phyloP scores from a whole-genome alignment of 495 filamentous ascomycete genomes.

The Evernia prunastri region DNA sequence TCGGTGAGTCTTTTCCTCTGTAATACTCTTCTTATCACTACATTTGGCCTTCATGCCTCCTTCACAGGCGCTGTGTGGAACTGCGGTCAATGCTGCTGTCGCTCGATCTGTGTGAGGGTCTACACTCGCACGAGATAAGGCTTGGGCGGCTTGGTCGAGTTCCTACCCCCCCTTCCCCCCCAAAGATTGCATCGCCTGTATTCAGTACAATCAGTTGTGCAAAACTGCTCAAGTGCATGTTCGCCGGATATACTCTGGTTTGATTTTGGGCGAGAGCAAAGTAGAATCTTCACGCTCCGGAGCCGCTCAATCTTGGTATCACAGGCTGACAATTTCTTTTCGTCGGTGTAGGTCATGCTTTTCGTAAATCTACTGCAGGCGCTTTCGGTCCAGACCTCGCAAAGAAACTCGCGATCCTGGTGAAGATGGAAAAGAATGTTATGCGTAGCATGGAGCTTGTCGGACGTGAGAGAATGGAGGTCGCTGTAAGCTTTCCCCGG shows the following conservation, averaged over 20 bases:
- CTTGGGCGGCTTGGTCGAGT: not conserved
- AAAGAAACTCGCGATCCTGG: slow-evolving; percentile 93
- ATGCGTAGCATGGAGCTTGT: slow-evolving; percentile 98
- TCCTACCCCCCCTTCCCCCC: no score
- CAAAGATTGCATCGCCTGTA: not conserved
- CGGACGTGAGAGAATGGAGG: slow-evolving; percentile 92
- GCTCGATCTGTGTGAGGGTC: slow-evolving; percentile 1
- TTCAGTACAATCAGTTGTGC: not conserved
- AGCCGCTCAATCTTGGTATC: slow-evolving; percentile 2
- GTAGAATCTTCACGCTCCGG: not conserved
- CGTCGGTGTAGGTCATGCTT: slow-evolving; percentile 69
- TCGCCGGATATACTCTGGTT: not conserved
- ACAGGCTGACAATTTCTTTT: slow-evolving; percentile 28
- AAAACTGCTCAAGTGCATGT: no score
- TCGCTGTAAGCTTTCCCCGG: slow-evolving; percentile 61
- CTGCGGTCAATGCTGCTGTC: not conserved
- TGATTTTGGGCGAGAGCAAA: not conserved
- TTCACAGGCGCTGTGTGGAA: not conserved
- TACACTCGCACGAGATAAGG: slow-evolving; percentile 8
- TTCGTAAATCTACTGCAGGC: slow-evolving; percentile 83
- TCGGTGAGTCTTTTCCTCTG: slow-evolving; percentile 57
- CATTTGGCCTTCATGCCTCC: not conserved
- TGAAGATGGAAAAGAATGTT: slow-evolving; percentile 99
- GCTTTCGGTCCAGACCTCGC: slow-evolving; percentile 94
- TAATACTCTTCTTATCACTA: no score